A percentile compares a stretch with the other conserved stretches of the same genome.
These are phyloP conservation scores for Phaeotremella skinneri DNA, from an alignment of 768 basidiomycete genomes.

Conservation along the genomic window DNA sequence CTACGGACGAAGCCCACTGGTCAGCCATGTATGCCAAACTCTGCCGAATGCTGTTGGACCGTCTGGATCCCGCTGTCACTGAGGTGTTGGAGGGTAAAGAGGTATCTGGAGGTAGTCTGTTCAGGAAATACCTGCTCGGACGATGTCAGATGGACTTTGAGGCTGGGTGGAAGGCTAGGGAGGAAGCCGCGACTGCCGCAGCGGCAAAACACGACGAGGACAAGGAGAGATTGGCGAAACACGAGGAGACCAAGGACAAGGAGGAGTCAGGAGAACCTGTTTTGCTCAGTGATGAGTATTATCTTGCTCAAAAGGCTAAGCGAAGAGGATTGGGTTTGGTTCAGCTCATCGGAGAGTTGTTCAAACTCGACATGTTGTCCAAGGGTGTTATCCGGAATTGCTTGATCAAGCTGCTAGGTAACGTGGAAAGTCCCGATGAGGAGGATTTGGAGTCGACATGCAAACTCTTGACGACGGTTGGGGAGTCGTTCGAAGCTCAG, in stretches of 20 bases:
- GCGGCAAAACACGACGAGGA: constrained; percentile 82
- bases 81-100: constrained; percentile 88
- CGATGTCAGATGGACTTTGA: constrained; percentile 98
- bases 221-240: constrained; percentile 56
- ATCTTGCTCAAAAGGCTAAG: constrained; percentile 93
- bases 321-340: constrained; percentile 94
- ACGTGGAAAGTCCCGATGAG: constrained; percentile 92
- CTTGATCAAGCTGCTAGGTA: constrained; percentile 88
- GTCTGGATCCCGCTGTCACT: constrained; percentile 78
- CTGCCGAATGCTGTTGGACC: constrained; percentile 93
- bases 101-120: constrained; percentile 88
- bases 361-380: constrained; percentile 97
- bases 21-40: constrained; percentile 96
- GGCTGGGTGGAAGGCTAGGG: constrained; percentile 87
- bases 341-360: constrained; percentile 96
- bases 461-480: constrained; percentile 87
- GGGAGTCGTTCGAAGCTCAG: constrained; percentile 70
- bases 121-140: constrained; percentile 94
- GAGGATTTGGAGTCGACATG: constrained; percentile 96
- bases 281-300: constrained; percentile 93
- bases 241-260: constrained; percentile 57
- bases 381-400: constrained; percentile 99
- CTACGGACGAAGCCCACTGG: constrained; percentile 92
- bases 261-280: constrained; percentile 62
- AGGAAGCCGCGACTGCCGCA: constrained; percentile 80